Conservation (phyloP, 805 yeast genomes). For the Metschnikowia orientalis region DNA sequence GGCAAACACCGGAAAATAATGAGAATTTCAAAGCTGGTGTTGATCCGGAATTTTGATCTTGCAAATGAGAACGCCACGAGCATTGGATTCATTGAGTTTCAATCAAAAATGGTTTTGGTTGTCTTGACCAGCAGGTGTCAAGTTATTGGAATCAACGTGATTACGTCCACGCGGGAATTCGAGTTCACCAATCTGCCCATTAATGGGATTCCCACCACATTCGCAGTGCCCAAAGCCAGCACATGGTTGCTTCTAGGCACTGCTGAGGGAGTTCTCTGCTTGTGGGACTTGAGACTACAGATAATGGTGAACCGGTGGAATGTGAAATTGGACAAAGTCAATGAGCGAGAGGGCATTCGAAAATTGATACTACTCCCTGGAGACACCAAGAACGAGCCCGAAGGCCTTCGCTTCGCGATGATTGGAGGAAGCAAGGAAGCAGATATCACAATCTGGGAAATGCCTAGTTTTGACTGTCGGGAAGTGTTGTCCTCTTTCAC, state of each 20-base stretch:
- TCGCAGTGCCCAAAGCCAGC: slow-evolving; percentile 49
- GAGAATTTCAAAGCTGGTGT: slow-evolving; percentile 22
- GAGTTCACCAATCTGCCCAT: slow-evolving; percentile 50
- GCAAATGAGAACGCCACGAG: slow-evolving; percentile 41
- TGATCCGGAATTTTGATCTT: slow-evolving; percentile 13
- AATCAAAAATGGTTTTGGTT: slow-evolving; percentile 42
- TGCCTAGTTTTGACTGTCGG: slow-evolving; percentile 57
- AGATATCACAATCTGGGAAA: slow-evolving; percentile 71
- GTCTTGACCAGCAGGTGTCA: slow-evolving; percentile 51
- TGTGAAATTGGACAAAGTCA: slow-evolving; percentile 37
- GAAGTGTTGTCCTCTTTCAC: slow-evolving; percentile 24
- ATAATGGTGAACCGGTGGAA: slow-evolving; percentile 59
- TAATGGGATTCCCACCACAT: slow-evolving; percentile 63
- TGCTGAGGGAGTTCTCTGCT: slow-evolving; percentile 60
- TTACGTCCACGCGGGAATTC: slow-evolving; percentile 44
- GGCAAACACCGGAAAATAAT: slow-evolving; percentile 30
- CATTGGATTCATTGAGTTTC: slow-evolving; percentile 38
- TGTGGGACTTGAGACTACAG: slow-evolving; percentile 79
- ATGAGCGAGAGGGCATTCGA: slow-evolving; percentile 39
- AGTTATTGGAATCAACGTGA: slow-evolving; percentile 53
- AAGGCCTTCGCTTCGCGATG: slow-evolving; percentile 36
- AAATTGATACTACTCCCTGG: slow-evolving; percentile 43
- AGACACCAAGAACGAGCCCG: slow-evolving; percentile 1
- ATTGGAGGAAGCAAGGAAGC: slow-evolving; percentile 63
- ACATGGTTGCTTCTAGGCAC: slow-evolving; percentile 78